These are phyloP conservation scores for Mortierella sp. DNA, from an alignment of 371 early-diverging fungal genomes.

Conservation along the genomic window DNA sequence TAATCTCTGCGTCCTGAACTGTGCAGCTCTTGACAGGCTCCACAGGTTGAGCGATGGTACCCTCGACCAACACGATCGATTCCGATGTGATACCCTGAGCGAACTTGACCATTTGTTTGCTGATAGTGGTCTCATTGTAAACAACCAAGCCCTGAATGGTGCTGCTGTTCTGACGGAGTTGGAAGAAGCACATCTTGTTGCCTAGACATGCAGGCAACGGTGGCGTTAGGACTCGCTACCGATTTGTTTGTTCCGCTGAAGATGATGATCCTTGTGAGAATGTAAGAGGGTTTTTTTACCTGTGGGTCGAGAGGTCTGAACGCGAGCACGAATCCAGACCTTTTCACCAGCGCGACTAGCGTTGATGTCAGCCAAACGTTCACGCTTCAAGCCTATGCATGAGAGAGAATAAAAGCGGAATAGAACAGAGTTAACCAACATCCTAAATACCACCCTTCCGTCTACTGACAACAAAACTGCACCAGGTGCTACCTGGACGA, in stretches of 20 bases:
- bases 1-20: conserved; percentile 89
- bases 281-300: too few relatives aligned
- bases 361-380: conserved; percentile 66
- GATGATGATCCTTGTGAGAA: too few relatives aligned
- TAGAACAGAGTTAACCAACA: too few relatives aligned
- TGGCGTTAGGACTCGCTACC: too few relatives aligned
- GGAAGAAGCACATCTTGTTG: conserved; percentile 92
- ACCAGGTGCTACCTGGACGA: conserved; percentile 64
- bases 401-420: background rate
- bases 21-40: conserved; percentile 94
- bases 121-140: conserved; percentile 76
- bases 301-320: conserved; percentile 90
- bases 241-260: too few relatives aligned
- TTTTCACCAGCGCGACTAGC: conserved; percentile 75
- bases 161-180: conserved; percentile 86
- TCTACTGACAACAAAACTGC: background rate
- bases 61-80: conserved; percentile 91
- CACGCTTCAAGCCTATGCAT: conserved; percentile 59
- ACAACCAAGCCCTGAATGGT: conserved; percentile 91
- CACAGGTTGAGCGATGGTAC: conserved; percentile 78
- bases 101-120: conserved; percentile 97
- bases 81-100: conserved; percentile 83
- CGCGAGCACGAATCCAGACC: conserved; percentile 88
- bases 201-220: conserved; percentile 49
- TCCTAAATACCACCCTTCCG: too few relatives aligned